Evolutionary conservation across 73 alveolate genomes (phyloP), one percentile per base, ranked within the genome.

Genomic region (Paramecium tetraurelia): DNA sequence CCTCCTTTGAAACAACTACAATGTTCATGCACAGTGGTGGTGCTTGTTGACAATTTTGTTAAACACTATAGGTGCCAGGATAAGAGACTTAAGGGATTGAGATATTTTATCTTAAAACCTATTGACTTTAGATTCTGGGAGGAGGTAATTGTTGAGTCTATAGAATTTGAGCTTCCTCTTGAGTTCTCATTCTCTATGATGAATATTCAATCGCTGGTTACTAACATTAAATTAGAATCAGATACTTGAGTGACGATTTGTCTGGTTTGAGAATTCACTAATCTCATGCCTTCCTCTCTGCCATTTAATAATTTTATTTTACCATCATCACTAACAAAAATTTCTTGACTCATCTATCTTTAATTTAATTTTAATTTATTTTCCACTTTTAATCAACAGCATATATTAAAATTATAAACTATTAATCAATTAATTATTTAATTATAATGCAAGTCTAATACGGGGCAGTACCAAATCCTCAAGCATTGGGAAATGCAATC

Each of bases 1-100:
- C 90, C 22, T 80, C 90, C 12, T 80, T 80, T 43, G 90, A 80
- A 44, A 80, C 90, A 10, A 80, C 90, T 11, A 80, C 43, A 20
- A 80, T 16, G 57, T 80, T 80, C 90, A 80, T 80, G n/a, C 90
- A 48, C 4, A 72, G 59, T n/a, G 86, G 86, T 12, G 57, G 59
- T 36, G 86, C 68, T 3, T 33, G 12, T 72, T 72, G 35, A 40
- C 86, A 72, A 72, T 72, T 72, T 40, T 72, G 20, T 18, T 72
- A 43, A 21, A 63, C 84, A 63, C 84, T 63, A 18, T 63, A 63
- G 1, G 84, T 63, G 6, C 84, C 84, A 22, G 84, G 84, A 27
- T 63, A 63, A 12, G 84, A 63, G 7, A 63, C 84, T 35, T 63
- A 27, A 7, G 84, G 84, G 12, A 63, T 63, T 31, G 84, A 27